A percentile compares a stretch with the other conserved stretches of the same genome.
These are phyloP conservation scores for Rhodotorula sp. DNA, from an alignment of 1,284 basidiomycete genomes.

Conservation along the genomic window DNA sequence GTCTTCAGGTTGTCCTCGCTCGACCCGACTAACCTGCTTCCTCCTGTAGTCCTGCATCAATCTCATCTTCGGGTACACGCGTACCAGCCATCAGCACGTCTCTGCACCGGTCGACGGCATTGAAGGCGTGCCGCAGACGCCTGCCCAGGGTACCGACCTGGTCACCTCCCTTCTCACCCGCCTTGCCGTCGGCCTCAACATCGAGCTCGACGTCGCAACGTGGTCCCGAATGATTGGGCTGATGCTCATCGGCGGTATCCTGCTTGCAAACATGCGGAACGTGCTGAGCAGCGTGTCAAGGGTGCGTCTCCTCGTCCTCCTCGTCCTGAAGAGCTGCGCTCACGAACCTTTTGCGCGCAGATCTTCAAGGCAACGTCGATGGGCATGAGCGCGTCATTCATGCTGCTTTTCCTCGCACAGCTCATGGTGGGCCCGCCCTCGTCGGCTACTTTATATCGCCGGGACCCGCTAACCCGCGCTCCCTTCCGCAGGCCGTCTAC, in stretches of 20 bases:
- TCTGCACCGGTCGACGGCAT: not conserved
- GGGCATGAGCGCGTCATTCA: constrained; percentile 52
- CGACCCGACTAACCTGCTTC: constrained; percentile 17
- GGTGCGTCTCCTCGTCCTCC: constrained; percentile 11
- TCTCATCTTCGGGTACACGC: constrained; percentile 49
- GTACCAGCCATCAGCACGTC: constrained; percentile 11
- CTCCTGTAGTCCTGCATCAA: constrained; percentile 46
- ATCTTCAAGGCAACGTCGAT: constrained; percentile 52
- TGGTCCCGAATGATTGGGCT: constrained; percentile 53
- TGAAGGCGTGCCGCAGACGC: not conserved
- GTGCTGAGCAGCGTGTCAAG: constrained; percentile 52
- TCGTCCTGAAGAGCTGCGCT: too few relatives aligned
- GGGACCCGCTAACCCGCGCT: not conserved
- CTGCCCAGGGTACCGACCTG: constrained; percentile 40
- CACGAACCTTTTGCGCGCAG: constrained; percentile 17
- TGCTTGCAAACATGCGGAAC: constrained; percentile 52
- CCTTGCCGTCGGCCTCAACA: constrained; percentile 48
- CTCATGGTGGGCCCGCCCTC: constrained; percentile 48
- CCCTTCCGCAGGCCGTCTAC: constrained; percentile 50
- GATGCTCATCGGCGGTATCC: constrained; percentile 52
- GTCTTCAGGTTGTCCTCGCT: fast-evolving
- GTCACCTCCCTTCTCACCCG: constrained; percentile 47
- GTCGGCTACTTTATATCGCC: not conserved
- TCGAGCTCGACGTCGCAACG: constrained; percentile 51
- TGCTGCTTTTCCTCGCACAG: constrained; percentile 53